These are phyloP conservation scores for Sporothrix humicola DNA, from an alignment of 2,329 filamentous ascomycete species.

Conservation along the genomic window DNA sequence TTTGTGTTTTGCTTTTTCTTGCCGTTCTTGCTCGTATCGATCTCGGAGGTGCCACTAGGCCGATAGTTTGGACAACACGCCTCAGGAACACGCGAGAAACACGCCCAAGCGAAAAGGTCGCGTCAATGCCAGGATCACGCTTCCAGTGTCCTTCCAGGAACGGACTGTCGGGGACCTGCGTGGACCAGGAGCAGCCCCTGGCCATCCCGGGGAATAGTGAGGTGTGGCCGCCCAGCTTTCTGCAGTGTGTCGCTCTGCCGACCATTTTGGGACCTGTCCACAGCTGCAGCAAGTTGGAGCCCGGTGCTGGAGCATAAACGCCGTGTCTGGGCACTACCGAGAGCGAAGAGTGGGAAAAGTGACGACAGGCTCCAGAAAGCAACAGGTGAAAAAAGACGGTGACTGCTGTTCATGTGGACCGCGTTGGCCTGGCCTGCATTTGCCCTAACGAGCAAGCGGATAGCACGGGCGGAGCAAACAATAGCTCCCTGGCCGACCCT, in stretches of 20 bases:
- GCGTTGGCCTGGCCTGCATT: slow-evolving; percentile 7
- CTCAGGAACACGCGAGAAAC: slow-evolving; percentile 27
- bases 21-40: not conserved
- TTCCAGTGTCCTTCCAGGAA: not conserved
- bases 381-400: not conserved
- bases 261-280: slow-evolving; percentile 6
- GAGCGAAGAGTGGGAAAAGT: not conserved
- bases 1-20: not conserved
- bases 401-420: slow-evolving; percentile 9
- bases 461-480: slow-evolving; percentile 22
- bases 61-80: slow-evolving; percentile 14
- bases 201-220: not conserved
- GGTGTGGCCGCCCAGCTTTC: no score
- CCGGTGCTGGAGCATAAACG: not conserved
- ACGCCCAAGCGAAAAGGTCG: not conserved
- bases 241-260: slow-evolving; percentile 24
- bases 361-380: not conserved
- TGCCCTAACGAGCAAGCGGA: slow-evolving; percentile 24
- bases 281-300: not conserved
- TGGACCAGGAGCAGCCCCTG: not conserved
- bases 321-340: slow-evolving; percentile 9
- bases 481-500: slow-evolving; percentile 17
- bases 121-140: slow-evolving; percentile 12
- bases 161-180: not conserved
- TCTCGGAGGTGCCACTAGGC: slow-evolving; percentile 5